Percentiles rank a stretch among this genome's conserved stretches.
Conservation (phyloP, 2,329 filamentous ascomycete genomes). For the Chaetothyriales sp. region DNA sequence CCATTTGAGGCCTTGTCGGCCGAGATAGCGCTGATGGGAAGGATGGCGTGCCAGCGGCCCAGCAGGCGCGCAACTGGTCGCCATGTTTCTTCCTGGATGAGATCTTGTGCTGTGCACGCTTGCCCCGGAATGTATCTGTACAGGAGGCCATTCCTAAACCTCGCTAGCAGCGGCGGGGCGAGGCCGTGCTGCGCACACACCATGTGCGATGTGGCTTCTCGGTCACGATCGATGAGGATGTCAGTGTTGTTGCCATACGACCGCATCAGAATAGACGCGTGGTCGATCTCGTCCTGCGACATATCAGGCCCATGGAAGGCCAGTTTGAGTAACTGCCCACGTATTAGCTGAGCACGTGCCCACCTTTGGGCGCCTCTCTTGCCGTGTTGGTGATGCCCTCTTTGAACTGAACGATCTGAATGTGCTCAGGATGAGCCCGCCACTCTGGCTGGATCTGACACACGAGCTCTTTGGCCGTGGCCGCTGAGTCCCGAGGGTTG, state of each 20-base stretch:
- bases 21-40: slow-evolving; percentile 41
- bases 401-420: slow-evolving; percentile 84
- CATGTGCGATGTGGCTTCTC: slow-evolving; percentile 59
- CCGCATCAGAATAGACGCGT: slow-evolving; percentile 72
- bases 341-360: slow-evolving; percentile 19
- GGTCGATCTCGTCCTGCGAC: slow-evolving; percentile 64
- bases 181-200: slow-evolving; percentile 71
- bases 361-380: slow-evolving; percentile 22
- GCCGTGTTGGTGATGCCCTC: slow-evolving; percentile 96
- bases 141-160: slow-evolving; percentile 90
- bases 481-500: slow-evolving; percentile 60
- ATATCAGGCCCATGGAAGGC: slow-evolving; percentile 44
- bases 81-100: slow-evolving; percentile 63
- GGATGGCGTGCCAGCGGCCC: slow-evolving; percentile 79
- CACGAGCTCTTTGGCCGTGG: slow-evolving; percentile 67
- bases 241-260: slow-evolving; percentile 93
- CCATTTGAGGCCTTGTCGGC: slow-evolving; percentile 10
- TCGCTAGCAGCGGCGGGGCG: slow-evolving; percentile 73
- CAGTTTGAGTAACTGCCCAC: slow-evolving; percentile 37
- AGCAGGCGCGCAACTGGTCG: slow-evolving; percentile 69
- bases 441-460: slow-evolving; percentile 71
- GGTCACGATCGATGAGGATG: slow-evolving; percentile 85
- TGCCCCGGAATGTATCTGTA: slow-evolving; percentile 80
- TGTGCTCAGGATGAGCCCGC: slow-evolving; percentile 55
- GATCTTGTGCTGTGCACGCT: slow-evolving; percentile 66